These are phyloP conservation scores for Solanum megistacrolobum DNA, from an alignment of 257 asterid genomes.

Conservation along the genomic window DNA sequence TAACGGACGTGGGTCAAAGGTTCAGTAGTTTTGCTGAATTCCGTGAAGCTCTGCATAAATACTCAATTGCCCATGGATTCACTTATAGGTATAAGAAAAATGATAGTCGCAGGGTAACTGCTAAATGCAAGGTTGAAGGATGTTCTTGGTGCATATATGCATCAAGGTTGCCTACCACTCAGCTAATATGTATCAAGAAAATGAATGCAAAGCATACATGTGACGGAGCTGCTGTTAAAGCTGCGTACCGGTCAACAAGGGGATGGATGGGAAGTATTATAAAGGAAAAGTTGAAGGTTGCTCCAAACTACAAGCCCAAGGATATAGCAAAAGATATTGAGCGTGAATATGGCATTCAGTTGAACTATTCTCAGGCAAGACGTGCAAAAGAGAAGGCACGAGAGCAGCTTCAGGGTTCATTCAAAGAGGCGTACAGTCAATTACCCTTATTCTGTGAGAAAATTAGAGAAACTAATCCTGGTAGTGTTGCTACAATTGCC, in stretches of 20 bases:
- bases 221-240: constrained; percentile 80
- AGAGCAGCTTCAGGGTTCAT: constrained; percentile 97
- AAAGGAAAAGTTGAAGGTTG: constrained; percentile 77
- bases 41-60: constrained; percentile 96
- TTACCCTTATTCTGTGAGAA: constrained; percentile 80
- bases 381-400: constrained; percentile 98
- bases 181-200: constrained; percentile 82
- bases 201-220: constrained; percentile 86
- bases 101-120: constrained; percentile 95
- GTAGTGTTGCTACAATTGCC: constrained; percentile 68
- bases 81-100: constrained; percentile 90
- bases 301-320: constrained; percentile 91
- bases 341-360: constrained; percentile 93
- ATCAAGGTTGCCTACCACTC: constrained; percentile 88
- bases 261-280: constrained; percentile 97
- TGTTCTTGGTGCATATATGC: constrained; percentile 98
- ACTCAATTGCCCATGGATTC: constrained; percentile 96
- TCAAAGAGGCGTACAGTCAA: constrained; percentile 86
- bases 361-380: constrained; percentile 97
- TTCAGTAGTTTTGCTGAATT: constrained; percentile 88
- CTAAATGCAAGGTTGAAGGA: constrained; percentile 90
- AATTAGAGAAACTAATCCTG: constrained; percentile 93
- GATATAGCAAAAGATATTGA: constrained; percentile 88
- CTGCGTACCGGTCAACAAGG: constrained; percentile 88
- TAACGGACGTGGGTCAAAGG: constrained; percentile 94